phyloP scores from a whole-genome alignment of 495 filamentous ascomycete genomes.

The Penicillium pulvis region DNA sequence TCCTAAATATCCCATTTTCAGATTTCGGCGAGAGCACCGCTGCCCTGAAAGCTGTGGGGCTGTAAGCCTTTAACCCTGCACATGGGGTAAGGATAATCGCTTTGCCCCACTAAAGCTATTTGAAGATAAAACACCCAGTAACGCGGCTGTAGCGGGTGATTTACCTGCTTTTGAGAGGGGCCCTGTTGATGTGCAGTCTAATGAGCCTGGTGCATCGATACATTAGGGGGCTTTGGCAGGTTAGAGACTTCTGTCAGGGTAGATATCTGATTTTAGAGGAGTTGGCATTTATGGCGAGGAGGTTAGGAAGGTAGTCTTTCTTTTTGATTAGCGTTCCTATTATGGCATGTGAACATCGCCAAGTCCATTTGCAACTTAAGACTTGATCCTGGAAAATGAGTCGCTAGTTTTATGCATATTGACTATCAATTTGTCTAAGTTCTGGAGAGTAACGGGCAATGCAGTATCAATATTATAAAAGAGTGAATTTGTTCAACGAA shows the following conservation, averaged over 20 bases:
- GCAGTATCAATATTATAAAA: not conserved
- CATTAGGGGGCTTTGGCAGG: slow-evolving; percentile 1
- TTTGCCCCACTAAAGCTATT: too few species aligned
- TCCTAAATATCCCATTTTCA: too few species aligned
- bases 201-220: not conserved
- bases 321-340: slow-evolving; percentile 6
- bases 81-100: too few species aligned
- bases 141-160: slow-evolving; percentile 1
- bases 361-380: too few species aligned
- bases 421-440: too few species aligned
- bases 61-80: not conserved
- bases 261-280: slow-evolving; percentile 3
- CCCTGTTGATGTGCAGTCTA: not conserved
- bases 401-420: too few species aligned
- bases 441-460: too few species aligned
- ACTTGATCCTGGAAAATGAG: too few species aligned
- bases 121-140: too few species aligned
- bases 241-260: not conserved
- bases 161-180: not conserved
- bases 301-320: not conserved
- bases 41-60: not conserved
- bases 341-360: not conserved
- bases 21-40: not conserved
- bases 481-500: not conserved
- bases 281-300: not conserved